Conservation (phyloP, 257 asterid species). For the Penstemon barbatus region DNA sequence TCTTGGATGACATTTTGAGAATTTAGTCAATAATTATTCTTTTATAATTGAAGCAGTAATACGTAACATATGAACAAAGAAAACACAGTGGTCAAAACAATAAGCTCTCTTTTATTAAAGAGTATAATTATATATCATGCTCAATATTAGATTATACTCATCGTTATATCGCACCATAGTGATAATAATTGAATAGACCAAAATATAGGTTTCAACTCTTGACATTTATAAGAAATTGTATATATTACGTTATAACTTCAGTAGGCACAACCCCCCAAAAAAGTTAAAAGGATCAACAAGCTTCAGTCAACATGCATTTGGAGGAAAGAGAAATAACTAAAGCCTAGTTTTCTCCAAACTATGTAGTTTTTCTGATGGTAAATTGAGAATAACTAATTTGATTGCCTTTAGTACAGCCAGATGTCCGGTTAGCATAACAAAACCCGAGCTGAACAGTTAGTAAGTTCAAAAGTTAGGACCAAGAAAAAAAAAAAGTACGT, state of each 20-base stretch:
- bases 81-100: too few species aligned
- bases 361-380: neutral
- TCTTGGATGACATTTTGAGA: too few species aligned
- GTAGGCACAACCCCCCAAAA: neutral
- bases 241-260: neutral
- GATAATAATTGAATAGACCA: neutral
- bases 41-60: neutral
- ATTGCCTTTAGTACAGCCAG: neutral
- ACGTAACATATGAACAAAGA: neutral
- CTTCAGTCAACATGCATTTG: constrained; percentile 1
- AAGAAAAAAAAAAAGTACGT: too few species aligned
- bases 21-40: too few species aligned
- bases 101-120: too few species aligned
- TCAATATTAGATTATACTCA: too few species aligned
- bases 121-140: too few species aligned
- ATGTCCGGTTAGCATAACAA: neutral
- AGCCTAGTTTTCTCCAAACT: neutral
- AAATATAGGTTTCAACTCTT: neutral
- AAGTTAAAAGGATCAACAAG: neutral
- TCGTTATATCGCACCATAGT: too few species aligned
- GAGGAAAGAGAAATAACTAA: neutral
- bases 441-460: neutral
- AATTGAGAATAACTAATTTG: neutral
- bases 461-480: neutral
- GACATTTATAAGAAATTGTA: neutral